These are phyloP conservation scores for Parastagonospora nodorum DNA, from an alignment of 2,329 filamentous ascomycete genomes.

Conservation along the genomic window DNA sequence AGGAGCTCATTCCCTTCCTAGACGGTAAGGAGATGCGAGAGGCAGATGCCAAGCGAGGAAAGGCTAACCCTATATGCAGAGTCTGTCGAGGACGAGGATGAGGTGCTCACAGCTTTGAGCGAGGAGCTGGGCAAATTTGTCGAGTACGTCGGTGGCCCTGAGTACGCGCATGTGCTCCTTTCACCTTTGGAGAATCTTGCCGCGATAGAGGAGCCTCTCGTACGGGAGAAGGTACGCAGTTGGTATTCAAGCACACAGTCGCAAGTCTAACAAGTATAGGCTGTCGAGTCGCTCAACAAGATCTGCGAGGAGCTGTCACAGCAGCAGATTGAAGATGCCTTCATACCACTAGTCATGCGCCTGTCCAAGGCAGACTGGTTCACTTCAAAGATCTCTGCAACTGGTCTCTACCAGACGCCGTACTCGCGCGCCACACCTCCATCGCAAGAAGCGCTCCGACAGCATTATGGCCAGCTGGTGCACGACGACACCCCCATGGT, in stretches of 20 bases:
- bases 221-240: slow-evolving; percentile 86
- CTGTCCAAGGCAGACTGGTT: slow-evolving; percentile 99
- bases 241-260: neutral
- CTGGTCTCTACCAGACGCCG: slow-evolving; percentile 89
- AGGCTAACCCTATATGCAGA: slow-evolving; percentile 62
- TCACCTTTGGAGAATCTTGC: slow-evolving; percentile 97
- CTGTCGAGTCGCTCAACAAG: slow-evolving; percentile 98
- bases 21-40: slow-evolving; percentile 73
- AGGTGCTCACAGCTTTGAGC: slow-evolving; percentile 94
- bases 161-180: slow-evolving; percentile 93
- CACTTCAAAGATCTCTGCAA: slow-evolving; percentile 97
- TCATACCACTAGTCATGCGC: slow-evolving; percentile 92
- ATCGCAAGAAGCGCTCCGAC: slow-evolving; percentile 88
- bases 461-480: slow-evolving; percentile 90
- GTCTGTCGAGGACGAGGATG: slow-evolving; percentile 98
- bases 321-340: slow-evolving; percentile 94
- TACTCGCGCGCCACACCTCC: slow-evolving; percentile 88
- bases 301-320: slow-evolving; percentile 92
- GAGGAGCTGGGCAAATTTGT: slow-evolving; percentile 96
- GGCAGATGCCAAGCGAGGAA: neutral
- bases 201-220: slow-evolving; percentile 96
- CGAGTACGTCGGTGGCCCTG: slow-evolving; percentile 94
- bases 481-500: slow-evolving; percentile 99
- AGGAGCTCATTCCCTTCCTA: slow-evolving; percentile 98
- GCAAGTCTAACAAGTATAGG: slow-evolving; percentile 60